Evolutionary conservation across 2,329 filamentous ascomycete genomes (phyloP).

Genomic region (Monosporascus sp.): DNA sequence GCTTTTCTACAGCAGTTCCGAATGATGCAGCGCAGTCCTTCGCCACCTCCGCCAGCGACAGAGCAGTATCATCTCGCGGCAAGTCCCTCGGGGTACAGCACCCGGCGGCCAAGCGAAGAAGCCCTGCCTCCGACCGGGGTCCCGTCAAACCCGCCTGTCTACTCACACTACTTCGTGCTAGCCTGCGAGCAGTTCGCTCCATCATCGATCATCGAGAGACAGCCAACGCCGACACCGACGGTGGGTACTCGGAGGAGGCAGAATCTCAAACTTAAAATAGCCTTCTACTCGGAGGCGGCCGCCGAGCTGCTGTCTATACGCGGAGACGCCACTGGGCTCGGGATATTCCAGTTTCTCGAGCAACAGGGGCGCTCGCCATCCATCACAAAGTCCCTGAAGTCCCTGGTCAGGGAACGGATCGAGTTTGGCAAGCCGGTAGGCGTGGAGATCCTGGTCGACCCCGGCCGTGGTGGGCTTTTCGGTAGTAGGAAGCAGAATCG

Average conservation of each 20-base stretch:
- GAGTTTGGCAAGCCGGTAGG: slow-evolving; percentile 19
- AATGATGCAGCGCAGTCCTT: background rate
- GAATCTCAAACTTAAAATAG: slow-evolving; percentile 23
- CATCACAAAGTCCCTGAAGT: slow-evolving; percentile 39
- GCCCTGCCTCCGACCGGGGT: background rate
- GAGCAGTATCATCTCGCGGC: slow-evolving; percentile 20
- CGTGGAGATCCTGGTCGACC: slow-evolving; percentile 19
- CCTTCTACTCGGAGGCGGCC: slow-evolving; percentile 42
- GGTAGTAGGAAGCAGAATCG: background rate
- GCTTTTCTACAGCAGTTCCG: slow-evolving; percentile 7
- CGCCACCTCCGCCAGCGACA: background rate
- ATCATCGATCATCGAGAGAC: background rate
- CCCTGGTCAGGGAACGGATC: slow-evolving; percentile 33
- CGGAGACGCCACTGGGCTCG: slow-evolving; percentile 36
- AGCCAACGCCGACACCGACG: slow-evolving; percentile 9
- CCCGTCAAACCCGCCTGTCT: slow-evolving; percentile 14
- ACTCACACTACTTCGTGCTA: slow-evolving; percentile 14
- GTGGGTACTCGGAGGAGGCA: slow-evolving; percentile 20
- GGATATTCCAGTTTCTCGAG: slow-evolving; percentile 51
- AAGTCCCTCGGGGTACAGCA: slow-evolving; percentile 21
- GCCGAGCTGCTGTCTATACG: slow-evolving; percentile 41
- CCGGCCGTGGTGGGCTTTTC: background rate
- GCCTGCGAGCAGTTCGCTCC: background rate
- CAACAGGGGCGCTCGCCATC: slow-evolving; percentile 39
- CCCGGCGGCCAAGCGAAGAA: background rate